Percentiles rank a stretch among this genome's conserved stretches.
Conservation (phyloP, 2,329 filamentous ascomycete genomes). For the Botrytis elliptica region DNA sequence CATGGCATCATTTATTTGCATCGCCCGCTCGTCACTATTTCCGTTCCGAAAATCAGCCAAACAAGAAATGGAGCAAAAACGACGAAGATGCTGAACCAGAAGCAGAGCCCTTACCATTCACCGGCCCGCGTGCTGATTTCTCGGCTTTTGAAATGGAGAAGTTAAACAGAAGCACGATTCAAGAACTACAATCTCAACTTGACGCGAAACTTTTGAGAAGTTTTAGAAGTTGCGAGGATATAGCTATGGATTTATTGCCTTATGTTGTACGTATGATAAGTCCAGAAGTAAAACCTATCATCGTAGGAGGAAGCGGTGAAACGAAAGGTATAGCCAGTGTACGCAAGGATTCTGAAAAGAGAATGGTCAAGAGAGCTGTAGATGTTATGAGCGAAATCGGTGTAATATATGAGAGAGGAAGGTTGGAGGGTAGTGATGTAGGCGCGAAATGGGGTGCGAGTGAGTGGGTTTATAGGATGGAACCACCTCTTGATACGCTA, state of each 20-base stretch:
- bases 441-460: conserved; percentile 53
- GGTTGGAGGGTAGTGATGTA: conserved; percentile 57
- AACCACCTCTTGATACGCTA: conserved; percentile 82
- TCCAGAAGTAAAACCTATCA: conserved; percentile 86
- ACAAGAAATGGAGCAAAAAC: conserved; percentile 44
- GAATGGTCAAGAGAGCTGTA: conserved; percentile 76
- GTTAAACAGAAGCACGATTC: conserved; percentile 71
- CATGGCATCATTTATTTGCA: conserved; percentile 89
- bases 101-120: conserved; percentile 64
- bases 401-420: conserved; percentile 75
- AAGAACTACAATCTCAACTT: conserved; percentile 71
- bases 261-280: conserved; percentile 81
- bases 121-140: conserved; percentile 79
- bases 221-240: conserved; percentile 75
- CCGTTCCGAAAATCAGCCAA: conserved; percentile 41
- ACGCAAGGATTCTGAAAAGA: conserved; percentile 79
- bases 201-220: conserved; percentile 69
- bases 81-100: conserved; percentile 28
- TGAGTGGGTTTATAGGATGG: conserved; percentile 88
- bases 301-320: conserved; percentile 69
- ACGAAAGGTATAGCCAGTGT: conserved; percentile 75
- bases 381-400: conserved; percentile 80
- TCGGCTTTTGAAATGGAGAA: conserved; percentile 78
- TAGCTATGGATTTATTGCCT: conserved; percentile 80
- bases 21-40: conserved; percentile 53